A percentile compares a stretch with the other conserved stretches of the same genome.
Conservation (phyloP, 495 filamentous ascomycete genomes). For the Talaromyces thailandensis region DNA sequence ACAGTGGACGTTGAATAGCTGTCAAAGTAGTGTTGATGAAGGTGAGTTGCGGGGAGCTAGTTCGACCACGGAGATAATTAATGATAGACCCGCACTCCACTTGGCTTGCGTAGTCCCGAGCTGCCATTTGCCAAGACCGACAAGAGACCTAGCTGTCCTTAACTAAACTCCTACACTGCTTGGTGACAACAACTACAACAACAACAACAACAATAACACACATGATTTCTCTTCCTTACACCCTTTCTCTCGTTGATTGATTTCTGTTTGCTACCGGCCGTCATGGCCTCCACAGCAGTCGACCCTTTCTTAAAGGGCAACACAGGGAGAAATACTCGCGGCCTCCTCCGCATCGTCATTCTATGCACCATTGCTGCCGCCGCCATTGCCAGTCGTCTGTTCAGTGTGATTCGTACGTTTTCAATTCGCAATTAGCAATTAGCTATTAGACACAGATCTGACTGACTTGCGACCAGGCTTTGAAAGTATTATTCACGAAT, state of each 20-base stretch:
- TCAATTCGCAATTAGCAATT: neutral
- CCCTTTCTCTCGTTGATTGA: slow-evolving; percentile 16
- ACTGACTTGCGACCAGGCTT: slow-evolving; percentile 57
- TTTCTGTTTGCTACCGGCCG: slow-evolving; percentile 29
- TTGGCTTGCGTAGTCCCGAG: neutral
- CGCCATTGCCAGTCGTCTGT: slow-evolving; percentile 87
- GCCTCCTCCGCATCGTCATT: slow-evolving; percentile 84
- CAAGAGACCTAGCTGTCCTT: slow-evolving; percentile 38
- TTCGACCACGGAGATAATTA: slow-evolving; percentile 5
- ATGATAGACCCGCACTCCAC: slow-evolving; percentile 10
- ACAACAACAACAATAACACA: slow-evolving; percentile 7
- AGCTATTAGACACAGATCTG: slow-evolving; percentile 11
- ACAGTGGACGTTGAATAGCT: no score
- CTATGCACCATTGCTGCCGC: slow-evolving; percentile 86
- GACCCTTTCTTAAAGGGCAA: slow-evolving; percentile 57
- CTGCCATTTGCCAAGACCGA: slow-evolving; percentile 19
- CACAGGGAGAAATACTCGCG: slow-evolving; percentile 67
- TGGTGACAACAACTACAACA: slow-evolving; percentile 17
- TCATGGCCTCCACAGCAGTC: slow-evolving; percentile 44
- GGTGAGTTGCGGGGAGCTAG: slow-evolving; percentile 1
- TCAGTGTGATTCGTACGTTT: slow-evolving; percentile 90
- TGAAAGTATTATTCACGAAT: slow-evolving; percentile 99
- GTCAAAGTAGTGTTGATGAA: neutral
- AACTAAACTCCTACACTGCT: slow-evolving; percentile 12
- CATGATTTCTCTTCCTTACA: slow-evolving; percentile 6